phyloP scores from a whole-genome alignment of 495 filamentous ascomycete genomes.

The Copromyces sp. region DNA sequence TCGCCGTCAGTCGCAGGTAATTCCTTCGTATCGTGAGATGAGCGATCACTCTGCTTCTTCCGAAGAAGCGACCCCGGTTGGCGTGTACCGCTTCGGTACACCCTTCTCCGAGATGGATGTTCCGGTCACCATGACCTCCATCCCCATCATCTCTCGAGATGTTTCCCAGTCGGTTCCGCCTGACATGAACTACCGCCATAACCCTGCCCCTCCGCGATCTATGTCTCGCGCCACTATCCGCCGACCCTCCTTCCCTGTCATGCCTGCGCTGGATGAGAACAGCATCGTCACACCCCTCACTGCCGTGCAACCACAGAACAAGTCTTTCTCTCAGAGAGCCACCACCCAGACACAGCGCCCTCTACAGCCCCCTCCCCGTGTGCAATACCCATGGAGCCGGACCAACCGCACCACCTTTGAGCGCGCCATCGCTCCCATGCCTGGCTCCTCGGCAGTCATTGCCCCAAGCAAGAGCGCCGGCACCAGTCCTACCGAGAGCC shows the following conservation, averaged over 20 bases:
- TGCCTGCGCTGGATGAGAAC: conserved; percentile 48
- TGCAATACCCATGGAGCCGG: conserved; percentile 38
- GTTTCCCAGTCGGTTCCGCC: conserved; percentile 84
- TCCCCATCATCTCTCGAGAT: conserved; percentile 60
- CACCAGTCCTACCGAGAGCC: conserved; percentile 33
- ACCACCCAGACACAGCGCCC: conserved; percentile 22
- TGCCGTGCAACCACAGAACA: conserved; percentile 13
- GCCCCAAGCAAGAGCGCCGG: conserved; percentile 4
- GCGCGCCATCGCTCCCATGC: conserved; percentile 23
- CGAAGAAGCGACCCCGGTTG: conserved; percentile 39
- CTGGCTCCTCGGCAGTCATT: conserved; percentile 13
- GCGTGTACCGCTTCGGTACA: conserved; percentile 61
- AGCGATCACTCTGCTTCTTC: conserved; percentile 35
- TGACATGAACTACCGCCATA: conserved; percentile 65
- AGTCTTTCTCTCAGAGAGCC: conserved; percentile 24
- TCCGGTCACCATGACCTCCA: conserved; percentile 64
- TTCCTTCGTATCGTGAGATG: conserved; percentile 43
- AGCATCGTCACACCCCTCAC: conserved; percentile 20
- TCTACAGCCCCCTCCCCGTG: conserved; percentile 36
- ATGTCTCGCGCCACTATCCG: conserved; percentile 46
- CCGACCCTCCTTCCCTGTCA: conserved; percentile 45
- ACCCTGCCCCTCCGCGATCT: conserved; percentile 32
- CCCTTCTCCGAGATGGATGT: conserved; percentile 85
- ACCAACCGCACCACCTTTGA: conserved; percentile 29
- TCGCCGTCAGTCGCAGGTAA: conserved; percentile 21